Percentiles rank a stretch among this genome's conserved stretches.
phyloP scores from a whole-genome alignment of 164 flowering plant genomes.

The Nelumbo lutea region DNA sequence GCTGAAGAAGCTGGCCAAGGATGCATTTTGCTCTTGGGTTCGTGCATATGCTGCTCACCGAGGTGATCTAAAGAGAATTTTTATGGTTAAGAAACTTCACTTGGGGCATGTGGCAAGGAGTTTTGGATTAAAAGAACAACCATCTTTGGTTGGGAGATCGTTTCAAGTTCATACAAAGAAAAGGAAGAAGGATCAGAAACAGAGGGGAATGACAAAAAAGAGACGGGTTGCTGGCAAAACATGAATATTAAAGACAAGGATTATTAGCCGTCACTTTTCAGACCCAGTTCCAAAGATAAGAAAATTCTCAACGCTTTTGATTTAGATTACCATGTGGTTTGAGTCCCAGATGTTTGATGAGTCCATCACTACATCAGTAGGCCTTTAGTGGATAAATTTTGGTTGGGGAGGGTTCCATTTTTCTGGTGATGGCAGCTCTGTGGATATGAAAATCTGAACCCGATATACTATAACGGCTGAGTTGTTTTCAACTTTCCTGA shows the following conservation, averaged over 20 bases:
- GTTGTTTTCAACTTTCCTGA: too few species aligned
- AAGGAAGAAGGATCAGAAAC: constrained; percentile 61
- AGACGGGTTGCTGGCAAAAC: constrained; percentile 28
- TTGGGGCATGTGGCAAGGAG: constrained; percentile 90
- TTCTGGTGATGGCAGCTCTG: too few species aligned
- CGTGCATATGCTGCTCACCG: constrained; percentile 92
- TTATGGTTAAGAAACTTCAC: constrained; percentile 87
- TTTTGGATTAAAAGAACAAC: constrained; percentile 87
- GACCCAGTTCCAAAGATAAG: too few species aligned
- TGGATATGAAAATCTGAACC: too few species aligned
- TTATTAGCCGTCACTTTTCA: neutral
- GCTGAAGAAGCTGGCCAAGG: constrained; percentile 59
- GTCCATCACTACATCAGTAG: too few species aligned
- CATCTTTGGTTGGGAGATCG: constrained; percentile 71
- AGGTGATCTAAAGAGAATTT: constrained; percentile 84
- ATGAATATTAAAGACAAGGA: constrained; percentile 8
- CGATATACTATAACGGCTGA: too few species aligned
- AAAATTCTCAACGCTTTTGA: too few species aligned
- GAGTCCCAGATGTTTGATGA: too few species aligned
- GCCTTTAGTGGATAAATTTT: too few species aligned
- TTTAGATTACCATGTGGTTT: too few species aligned
- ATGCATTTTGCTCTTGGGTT: constrained; percentile 90
- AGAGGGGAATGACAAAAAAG: constrained; percentile 36
- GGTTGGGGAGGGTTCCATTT: too few species aligned
- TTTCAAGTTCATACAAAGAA: constrained; percentile 58